These are phyloP conservation scores for Gentiana straminea DNA, from an alignment of 257 asterid genomes.

Conservation along the genomic window DNA sequence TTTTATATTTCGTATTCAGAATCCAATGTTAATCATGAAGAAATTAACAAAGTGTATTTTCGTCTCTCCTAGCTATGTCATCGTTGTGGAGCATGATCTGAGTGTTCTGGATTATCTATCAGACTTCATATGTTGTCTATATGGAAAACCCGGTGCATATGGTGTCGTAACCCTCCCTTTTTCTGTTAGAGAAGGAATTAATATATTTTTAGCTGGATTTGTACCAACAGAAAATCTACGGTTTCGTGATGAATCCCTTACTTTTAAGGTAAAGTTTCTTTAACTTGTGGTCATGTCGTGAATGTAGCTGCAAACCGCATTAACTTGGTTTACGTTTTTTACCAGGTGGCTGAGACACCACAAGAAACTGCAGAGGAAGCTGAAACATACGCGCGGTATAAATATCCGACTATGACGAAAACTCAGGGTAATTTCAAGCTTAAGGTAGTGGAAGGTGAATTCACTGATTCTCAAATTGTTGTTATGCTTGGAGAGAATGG, in stretches of 20 bases:
- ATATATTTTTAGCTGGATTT: conserved; percentile 84
- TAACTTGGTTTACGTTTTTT: conserved; percentile 7
- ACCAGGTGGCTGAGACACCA: conserved; percentile 88
- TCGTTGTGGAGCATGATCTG: conserved; percentile 94
- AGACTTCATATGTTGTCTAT: conserved; percentile 94
- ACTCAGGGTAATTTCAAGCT: conserved; percentile 94
- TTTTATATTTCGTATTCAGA: no score
- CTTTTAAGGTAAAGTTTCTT: conserved; percentile 51
- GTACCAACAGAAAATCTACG: conserved; percentile 94
- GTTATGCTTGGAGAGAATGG: conserved; percentile 99
- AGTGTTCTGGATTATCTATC: conserved; percentile 93
- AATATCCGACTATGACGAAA: conserved; percentile 80
- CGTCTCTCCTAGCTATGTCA: conserved; percentile 56
- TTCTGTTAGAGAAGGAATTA: conserved; percentile 92
- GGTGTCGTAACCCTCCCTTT: conserved; percentile 97
- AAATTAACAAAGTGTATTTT: not conserved
- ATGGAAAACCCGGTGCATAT: conserved; percentile 94
- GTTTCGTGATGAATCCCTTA: conserved; percentile 78
- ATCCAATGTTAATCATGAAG: not conserved
- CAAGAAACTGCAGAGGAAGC: conserved; percentile 93
- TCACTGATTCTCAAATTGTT: conserved; percentile 95
- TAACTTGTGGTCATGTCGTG: not conserved
- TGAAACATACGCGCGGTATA: conserved; percentile 80
- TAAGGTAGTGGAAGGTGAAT: conserved; percentile 83
- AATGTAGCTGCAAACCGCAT: not conserved